phyloP scores from a whole-genome alignment of 1,139 yeast genomes.

The Sugiyamaella neomexicana region DNA sequence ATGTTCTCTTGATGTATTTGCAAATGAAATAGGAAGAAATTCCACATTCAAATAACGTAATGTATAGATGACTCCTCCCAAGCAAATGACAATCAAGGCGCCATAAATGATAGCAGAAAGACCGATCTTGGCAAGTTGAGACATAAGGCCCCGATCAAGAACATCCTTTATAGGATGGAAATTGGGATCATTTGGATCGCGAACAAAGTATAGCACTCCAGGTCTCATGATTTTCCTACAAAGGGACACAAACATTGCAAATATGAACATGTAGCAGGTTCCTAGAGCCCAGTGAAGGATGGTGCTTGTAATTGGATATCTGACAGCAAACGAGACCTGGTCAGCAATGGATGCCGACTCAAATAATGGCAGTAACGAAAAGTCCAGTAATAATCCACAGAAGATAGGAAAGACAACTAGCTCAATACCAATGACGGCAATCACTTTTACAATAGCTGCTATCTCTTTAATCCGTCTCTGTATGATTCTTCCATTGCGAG shows the following conservation, averaged over 20 bases:
- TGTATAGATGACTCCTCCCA: slow-evolving; percentile 65
- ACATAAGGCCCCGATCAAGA: slow-evolving; percentile 65
- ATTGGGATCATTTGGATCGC: slow-evolving; percentile 94
- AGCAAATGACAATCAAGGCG: slow-evolving; percentile 67
- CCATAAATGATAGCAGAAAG: slow-evolving; percentile 78
- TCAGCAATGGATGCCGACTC: slow-evolving; percentile 27
- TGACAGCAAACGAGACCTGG: slow-evolving; percentile 23
- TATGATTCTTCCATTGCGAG: slow-evolving; percentile 9
- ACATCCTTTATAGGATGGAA: slow-evolving; percentile 89
- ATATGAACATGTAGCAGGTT: slow-evolving; percentile 79
- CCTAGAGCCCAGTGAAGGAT: slow-evolving; percentile 70
- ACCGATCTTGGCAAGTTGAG: slow-evolving; percentile 72
- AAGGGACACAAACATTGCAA: slow-evolving; percentile 87
- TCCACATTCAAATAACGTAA: slow-evolving; percentile 44
- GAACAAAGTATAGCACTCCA: slow-evolving; percentile 86
- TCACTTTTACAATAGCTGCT: slow-evolving; percentile 68
- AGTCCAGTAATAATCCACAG: slow-evolving; percentile 78
- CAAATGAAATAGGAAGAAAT: slow-evolving; percentile 36
- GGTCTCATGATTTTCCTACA: slow-evolving; percentile 75
- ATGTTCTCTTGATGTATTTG: slow-evolving; percentile 11
- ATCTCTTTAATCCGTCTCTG: slow-evolving; percentile 35
- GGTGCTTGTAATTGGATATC: slow-evolving; percentile 33
- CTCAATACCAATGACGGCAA: slow-evolving; percentile 73
- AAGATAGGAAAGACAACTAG: slow-evolving; percentile 79
- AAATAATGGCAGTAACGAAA: slow-evolving; percentile 50